These are phyloP conservation scores for Trichosporon sp. DNA, from an alignment of 1,284 basidiomycete genomes.

Conservation along the genomic window DNA sequence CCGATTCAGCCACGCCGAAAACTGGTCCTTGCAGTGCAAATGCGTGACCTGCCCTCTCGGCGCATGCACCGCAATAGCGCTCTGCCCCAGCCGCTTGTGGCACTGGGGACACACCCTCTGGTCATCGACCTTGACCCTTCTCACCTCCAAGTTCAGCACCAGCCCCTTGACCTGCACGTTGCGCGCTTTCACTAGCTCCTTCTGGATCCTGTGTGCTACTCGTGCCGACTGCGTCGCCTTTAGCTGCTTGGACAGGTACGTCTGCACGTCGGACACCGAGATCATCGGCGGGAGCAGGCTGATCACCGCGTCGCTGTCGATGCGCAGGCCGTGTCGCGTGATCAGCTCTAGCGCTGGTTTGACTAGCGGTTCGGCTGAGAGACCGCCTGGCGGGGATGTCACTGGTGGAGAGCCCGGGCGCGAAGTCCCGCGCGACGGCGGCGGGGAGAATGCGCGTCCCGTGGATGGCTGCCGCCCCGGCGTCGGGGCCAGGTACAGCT, in stretches of 20 bases:
- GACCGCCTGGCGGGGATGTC: background rate
- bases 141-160: slow-evolving; percentile 68
- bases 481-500: slow-evolving; percentile 66
- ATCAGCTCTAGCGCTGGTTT: slow-evolving; percentile 77
- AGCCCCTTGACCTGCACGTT: slow-evolving; percentile 66
- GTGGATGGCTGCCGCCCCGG: background rate
- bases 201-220: slow-evolving; percentile 14
- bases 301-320: slow-evolving; percentile 74
- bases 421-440: background rate
- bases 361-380: slow-evolving; percentile 51
- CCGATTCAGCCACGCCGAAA: slow-evolving; percentile 50
- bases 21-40: slow-evolving; percentile 82
- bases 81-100: slow-evolving; percentile 87
- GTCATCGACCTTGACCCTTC: slow-evolving; percentile 84
- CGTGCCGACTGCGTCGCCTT: slow-evolving; percentile 46
- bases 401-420: slow-evolving; percentile 11
- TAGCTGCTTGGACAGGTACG: slow-evolving; percentile 46
- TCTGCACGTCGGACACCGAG: slow-evolving; percentile 57
- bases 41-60: slow-evolving; percentile 89
- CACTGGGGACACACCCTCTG: slow-evolving; percentile 93
- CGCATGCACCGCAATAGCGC: slow-evolving; percentile 88
- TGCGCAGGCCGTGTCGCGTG: slow-evolving; percentile 68
- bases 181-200: slow-evolving; percentile 13
- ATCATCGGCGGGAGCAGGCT: slow-evolving; percentile 83
- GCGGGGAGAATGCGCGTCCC: background rate